Evolutionary conservation across 1,284 basidiomycete species (phyloP).

Genomic region (Trametes polyzona): DNA sequence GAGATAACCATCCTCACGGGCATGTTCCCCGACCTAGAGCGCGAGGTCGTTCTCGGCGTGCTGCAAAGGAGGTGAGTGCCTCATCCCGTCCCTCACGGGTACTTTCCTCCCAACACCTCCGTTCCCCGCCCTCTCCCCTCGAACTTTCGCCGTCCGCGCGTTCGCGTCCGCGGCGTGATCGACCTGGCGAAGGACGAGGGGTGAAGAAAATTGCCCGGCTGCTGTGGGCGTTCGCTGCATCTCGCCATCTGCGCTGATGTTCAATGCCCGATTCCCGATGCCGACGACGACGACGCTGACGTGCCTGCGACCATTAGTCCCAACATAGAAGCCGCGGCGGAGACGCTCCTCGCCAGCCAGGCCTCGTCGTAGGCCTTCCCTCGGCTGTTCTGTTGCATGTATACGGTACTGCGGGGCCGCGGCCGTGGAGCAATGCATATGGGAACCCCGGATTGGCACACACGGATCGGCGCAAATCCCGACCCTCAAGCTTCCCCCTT

Average conservation of each 20-base stretch:
- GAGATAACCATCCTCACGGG: conserved; percentile 75
- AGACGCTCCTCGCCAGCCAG: conserved; percentile 59
- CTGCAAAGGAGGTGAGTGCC: conserved; percentile 77
- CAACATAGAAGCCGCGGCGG: conserved; percentile 80
- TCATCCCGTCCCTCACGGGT: not conserved
- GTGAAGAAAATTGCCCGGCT: not conserved
- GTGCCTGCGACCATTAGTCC: conserved; percentile 46
- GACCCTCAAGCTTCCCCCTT: not conserved
- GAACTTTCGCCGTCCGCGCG: not conserved
- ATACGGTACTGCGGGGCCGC: not conserved
- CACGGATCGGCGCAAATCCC: not conserved
- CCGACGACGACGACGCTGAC: conserved; percentile 14
- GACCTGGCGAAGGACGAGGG: too few relatives aligned
- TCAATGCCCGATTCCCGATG: too few relatives aligned
- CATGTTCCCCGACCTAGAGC: conserved; percentile 83
- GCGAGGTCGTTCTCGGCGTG: conserved; percentile 77
- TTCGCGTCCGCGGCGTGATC: conserved; percentile 3
- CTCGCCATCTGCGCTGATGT: conserved; percentile 7
- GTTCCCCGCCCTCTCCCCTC: not conserved
- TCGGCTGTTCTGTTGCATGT: conserved; percentile 4
- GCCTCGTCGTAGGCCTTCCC: conserved; percentile 13
- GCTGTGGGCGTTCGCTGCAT: conserved; percentile 3
- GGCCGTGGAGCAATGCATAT: conserved; percentile 11
- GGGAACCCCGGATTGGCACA: not conserved
- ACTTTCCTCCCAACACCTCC: not conserved